Conservation (phyloP, 2,329 filamentous ascomycete genomes). For the Blastomyces parvus region DNA sequence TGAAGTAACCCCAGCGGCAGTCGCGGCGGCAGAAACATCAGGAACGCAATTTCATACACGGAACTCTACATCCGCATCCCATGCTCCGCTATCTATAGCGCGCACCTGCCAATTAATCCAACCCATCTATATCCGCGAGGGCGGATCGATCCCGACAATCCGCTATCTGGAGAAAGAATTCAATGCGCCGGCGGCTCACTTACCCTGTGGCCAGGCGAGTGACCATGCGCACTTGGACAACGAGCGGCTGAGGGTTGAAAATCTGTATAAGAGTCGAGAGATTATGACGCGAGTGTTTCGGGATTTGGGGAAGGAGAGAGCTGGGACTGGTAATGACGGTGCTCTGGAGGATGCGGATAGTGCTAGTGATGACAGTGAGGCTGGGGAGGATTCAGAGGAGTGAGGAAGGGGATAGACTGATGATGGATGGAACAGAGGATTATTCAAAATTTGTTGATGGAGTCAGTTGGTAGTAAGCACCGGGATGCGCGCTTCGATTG, state of each 20-base stretch:
- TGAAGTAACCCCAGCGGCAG: not conserved
- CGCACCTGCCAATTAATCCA: slow-evolving; percentile 16
- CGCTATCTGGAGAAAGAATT: slow-evolving; percentile 93
- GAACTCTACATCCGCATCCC: slow-evolving; percentile 3
- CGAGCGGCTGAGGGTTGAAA: slow-evolving; percentile 77
- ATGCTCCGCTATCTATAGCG: not conserved
- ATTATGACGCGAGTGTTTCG: slow-evolving; percentile 83
- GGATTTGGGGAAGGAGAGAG: slow-evolving; percentile 40
- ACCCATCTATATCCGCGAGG: slow-evolving; percentile 89
- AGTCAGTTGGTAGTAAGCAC: not conserved
- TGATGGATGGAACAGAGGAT: not conserved
- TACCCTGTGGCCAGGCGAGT: slow-evolving; percentile 90
- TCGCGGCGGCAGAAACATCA: not conserved
- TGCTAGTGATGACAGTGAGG: not conserved
- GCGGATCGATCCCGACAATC: slow-evolving; percentile 89
- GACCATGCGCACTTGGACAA: slow-evolving; percentile 93
- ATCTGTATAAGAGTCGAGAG: slow-evolving; percentile 81
- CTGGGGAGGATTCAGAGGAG: not conserved
- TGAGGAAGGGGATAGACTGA: not conserved
- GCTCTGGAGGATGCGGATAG: not conserved
- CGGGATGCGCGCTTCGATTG: not conserved
- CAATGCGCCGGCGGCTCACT: slow-evolving; percentile 75
- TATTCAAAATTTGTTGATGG: not conserved
- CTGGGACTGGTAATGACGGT: not conserved
- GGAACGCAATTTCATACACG: not conserved